Evolutionary conservation across 192 early-diverging fungal species (phyloP).

Genomic region (Backusella sp.): DNA sequence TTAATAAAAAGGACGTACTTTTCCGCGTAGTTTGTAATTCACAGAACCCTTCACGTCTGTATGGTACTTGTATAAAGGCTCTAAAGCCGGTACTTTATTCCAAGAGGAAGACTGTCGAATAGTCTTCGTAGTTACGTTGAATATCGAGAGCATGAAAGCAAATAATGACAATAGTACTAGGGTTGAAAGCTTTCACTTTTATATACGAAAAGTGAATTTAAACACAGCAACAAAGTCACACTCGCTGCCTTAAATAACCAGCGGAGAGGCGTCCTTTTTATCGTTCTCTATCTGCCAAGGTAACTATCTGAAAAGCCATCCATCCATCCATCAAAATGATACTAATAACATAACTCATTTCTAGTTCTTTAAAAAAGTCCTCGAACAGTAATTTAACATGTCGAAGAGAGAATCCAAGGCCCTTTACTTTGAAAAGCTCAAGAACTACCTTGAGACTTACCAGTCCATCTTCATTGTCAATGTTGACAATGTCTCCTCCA

Average conservation of each 20-base stretch:
- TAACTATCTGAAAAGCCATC: neutral
- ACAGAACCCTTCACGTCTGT: constrained; percentile 12
- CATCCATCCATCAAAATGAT: constrained; percentile 19
- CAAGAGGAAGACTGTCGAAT: neutral
- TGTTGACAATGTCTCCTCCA: constrained; percentile 99
- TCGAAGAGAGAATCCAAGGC: constrained; percentile 98
- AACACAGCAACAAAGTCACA: neutral
- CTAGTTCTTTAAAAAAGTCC: constrained; percentile 47
- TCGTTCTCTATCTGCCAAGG: constrained; percentile 15
- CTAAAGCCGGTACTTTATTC: neutral
- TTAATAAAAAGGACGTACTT: constrained; percentile 11
- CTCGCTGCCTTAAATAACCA: neutral
- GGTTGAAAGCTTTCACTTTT: neutral
- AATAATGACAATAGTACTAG: neutral
- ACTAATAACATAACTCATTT: neutral
- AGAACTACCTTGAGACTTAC: constrained; percentile 85
- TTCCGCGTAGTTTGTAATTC: constrained; percentile 35
- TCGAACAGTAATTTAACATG: constrained; percentile 78
- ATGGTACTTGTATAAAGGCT: neutral
- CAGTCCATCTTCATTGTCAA: constrained; percentile 99
- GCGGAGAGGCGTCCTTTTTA: neutral
- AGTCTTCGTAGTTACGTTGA: neutral
- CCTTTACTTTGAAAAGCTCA: constrained; percentile 95
- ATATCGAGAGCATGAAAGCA: neutral
- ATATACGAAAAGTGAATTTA: neutral